phyloP scores from a whole-genome alignment of 2,329 filamentous ascomycete species.

The Aspergillus udagawae region DNA sequence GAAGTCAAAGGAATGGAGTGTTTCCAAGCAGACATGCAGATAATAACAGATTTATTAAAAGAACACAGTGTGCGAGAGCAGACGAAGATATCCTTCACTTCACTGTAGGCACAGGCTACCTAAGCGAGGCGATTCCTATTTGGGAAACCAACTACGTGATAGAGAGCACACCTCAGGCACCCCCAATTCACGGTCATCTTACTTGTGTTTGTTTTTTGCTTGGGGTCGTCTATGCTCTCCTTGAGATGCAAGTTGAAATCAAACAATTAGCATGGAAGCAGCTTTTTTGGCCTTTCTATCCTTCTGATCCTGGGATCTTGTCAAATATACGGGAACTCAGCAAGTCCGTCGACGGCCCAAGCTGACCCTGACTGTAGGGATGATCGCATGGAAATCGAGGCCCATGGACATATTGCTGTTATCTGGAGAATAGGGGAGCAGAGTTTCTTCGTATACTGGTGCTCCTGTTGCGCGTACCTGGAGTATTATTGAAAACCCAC shows the following conservation, averaged over 20 bases:
- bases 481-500: background rate
- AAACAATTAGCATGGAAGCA: background rate
- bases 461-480: background rate
- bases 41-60: background rate
- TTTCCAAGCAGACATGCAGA: background rate
- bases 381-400: background rate
- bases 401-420: background rate
- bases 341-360: background rate
- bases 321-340: background rate
- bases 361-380: background rate
- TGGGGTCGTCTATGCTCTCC: background rate
- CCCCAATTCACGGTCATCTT: background rate
- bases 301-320: background rate
- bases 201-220: background rate
- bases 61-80: background rate
- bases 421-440: background rate
- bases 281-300: background rate
- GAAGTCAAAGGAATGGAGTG: background rate
- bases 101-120: conserved; percentile 5
- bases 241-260: background rate
- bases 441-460: background rate
- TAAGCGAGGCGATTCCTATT: conserved; percentile 15
- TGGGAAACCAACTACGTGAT: conserved; percentile 10
- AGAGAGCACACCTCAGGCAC: conserved; percentile 2
- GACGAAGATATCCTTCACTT: conserved; percentile 8